Percentiles rank a stretch among this genome's conserved stretches.
phyloP scores from a whole-genome alignment of 2,329 filamentous ascomycete genomes.

The Diaporthe vexans region DNA sequence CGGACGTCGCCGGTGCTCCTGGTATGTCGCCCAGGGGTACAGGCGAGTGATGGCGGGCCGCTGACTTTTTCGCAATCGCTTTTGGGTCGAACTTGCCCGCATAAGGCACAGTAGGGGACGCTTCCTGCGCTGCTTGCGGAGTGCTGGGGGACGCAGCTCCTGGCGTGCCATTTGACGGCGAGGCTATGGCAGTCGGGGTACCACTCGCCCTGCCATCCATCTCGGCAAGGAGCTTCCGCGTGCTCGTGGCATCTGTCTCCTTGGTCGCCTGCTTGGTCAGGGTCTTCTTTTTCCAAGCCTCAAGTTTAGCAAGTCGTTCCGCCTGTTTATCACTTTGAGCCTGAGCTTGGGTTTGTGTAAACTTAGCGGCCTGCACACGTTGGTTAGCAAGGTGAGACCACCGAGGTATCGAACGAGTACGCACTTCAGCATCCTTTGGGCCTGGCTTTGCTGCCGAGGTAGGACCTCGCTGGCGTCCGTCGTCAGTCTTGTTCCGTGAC shows the following conservation, averaged over 20 bases:
- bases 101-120: slow-evolving; percentile 72
- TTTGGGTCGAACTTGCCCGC: slow-evolving; percentile 90
- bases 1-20: slow-evolving; percentile 50
- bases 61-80: slow-evolving; percentile 84
- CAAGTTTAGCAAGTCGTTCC: slow-evolving; percentile 83
- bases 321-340: slow-evolving; percentile 83
- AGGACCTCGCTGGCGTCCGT: slow-evolving; percentile 69
- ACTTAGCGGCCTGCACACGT: slow-evolving; percentile 65
- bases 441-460: slow-evolving; percentile 63
- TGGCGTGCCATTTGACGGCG: slow-evolving; percentile 63
- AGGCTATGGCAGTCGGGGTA: slow-evolving; percentile 48
- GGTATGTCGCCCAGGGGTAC: slow-evolving; percentile 65
- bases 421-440: slow-evolving; percentile 69
- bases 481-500: slow-evolving; percentile 75
- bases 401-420: slow-evolving; percentile 48
- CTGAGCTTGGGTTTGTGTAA: slow-evolving; percentile 64
- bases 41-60: slow-evolving; percentile 69
- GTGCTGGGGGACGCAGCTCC: slow-evolving; percentile 62
- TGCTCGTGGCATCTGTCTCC: slow-evolving; percentile 76
- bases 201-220: slow-evolving; percentile 78
- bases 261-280: slow-evolving; percentile 79
- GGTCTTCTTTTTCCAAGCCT: slow-evolving; percentile 94
- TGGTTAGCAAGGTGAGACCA: slow-evolving; percentile 45
- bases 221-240: slow-evolving; percentile 77
- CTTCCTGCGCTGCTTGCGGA: slow-evolving; percentile 62